Conservation (phyloP, 169 alveolate species). For the Plasmodium ovale region DNA sequence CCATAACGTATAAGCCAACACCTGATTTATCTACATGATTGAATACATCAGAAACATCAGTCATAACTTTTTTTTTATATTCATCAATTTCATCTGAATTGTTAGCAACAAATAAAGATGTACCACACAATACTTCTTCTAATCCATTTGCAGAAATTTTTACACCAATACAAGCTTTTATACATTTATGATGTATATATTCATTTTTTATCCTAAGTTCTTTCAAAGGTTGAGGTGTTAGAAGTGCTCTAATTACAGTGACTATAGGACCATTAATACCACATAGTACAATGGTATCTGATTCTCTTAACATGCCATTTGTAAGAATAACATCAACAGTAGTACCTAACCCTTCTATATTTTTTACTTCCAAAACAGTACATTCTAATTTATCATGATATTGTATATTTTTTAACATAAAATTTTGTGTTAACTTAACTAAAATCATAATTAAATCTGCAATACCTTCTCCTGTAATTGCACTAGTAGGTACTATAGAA, state of each 20-base stretch:
- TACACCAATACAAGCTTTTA: constrained; percentile 97
- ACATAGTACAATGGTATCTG: constrained; percentile 96
- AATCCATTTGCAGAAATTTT: constrained; percentile 94
- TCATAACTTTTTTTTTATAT: constrained; percentile 92
- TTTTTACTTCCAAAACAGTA: constrained; percentile 97
- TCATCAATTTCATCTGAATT: constrained; percentile 88
- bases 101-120: constrained; percentile 93
- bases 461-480: constrained; percentile 99
- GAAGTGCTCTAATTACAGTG: constrained; percentile 96
- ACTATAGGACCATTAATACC: constrained; percentile 98
- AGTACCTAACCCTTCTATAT: constrained; percentile 97
- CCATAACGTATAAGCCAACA: constrained; percentile 98
- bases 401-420: constrained; percentile 90
- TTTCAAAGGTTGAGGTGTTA: constrained; percentile 99
- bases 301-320: constrained; percentile 95
- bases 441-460: constrained; percentile 96
- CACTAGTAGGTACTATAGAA: constrained; percentile 98
- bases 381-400: constrained; percentile 94
- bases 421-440: constrained; percentile 92
- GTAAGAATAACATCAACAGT: constrained; percentile 99
- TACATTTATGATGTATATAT: constrained; percentile 93
- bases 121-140: constrained; percentile 98
- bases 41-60: constrained; percentile 93
- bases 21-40: constrained; percentile 94
- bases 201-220: constrained; percentile 99